Base-by-base conservation (phyloP, 805 yeast genomes). In the Candida caryicola region DNA sequence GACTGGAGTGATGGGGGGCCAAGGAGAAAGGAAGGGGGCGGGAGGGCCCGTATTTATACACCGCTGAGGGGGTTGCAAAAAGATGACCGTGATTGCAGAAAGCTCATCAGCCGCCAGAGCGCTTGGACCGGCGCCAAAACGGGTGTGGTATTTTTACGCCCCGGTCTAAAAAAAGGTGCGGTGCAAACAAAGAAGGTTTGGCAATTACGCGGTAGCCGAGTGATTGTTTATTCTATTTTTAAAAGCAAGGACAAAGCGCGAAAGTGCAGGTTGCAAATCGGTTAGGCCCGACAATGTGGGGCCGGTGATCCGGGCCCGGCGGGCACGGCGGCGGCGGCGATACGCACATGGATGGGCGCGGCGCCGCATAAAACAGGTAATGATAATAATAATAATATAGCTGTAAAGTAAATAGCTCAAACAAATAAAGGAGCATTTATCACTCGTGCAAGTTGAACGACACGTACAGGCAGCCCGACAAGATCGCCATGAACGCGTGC, bases 391-490 rank as follows among this genome's bases (percentile, higher is more conserved):
- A n/a, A n/a, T n/a, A n/a, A n/a, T n/a, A n/a, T n/a, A n/a, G n/a
- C n/a, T n/a, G n/a, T n/a, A n/a, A n/a, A n/a, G n/a, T n/a, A n/a
- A n/a, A n/a, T n/a, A n/a, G n/a, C n/a, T n/a, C n/a, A n/a, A n/a
- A n/a, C n/a, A n/a, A n/a, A n/a, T n/a, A n/a, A n/a, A n/a, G n/a
- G n/a, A n/a, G n/a, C n/a, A n/a, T n/a, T n/a, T n/a, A n/a, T n/a
- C n/a, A n/a, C n/a, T 58, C 71, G 14, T 62, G 71, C 44, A 69
- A 69, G 50, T 57, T 69, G 17, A 54, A 67, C 42, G 74, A 69
- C 36, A 66, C 59, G 5, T 69, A 66, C 42, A 43, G 74, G 17
- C 65, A 57, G n/a, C 72, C 73, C 4, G 73, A 68, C 40, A 66
- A 62, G 47, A 63, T 69, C 7, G 73, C 73, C 7, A 45, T 67